A percentile compares a stretch with the other conserved stretches of the same genome.
Evolutionary conservation across 2,329 filamentous ascomycete species (phyloP).

Genomic region (Dactylellina parvicollis): DNA sequence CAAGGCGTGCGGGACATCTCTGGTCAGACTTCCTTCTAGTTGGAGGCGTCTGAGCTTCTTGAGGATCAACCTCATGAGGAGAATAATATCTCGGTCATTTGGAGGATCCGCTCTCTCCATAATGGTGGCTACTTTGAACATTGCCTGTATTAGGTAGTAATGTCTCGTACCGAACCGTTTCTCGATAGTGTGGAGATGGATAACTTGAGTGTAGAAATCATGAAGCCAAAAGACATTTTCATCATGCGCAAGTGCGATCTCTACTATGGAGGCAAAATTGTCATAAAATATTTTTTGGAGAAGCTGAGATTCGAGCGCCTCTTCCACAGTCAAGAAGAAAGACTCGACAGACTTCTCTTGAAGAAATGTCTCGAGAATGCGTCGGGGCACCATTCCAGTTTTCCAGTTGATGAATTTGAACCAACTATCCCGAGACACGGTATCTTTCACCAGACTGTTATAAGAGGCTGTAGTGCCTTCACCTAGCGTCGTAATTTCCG

Average conservation of each 20-base stretch:
- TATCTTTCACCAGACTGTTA: not conserved
- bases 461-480: too few relatives aligned
- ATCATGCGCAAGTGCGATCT: not conserved
- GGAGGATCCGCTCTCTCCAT: constrained; percentile 1
- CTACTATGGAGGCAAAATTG: constrained; percentile 10
- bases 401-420: constrained; percentile 19
- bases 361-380: constrained; percentile 13
- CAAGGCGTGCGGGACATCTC: constrained; percentile 28
- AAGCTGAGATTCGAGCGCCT: constrained; percentile 1
- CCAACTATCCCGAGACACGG: not conserved
- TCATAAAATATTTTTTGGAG: constrained; percentile 1
- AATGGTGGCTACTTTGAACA: constrained; percentile 7
- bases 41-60: constrained; percentile 7
- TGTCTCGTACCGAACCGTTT: not conserved
- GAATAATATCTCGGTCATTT: constrained; percentile 17
- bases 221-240: not conserved
- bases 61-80: not conserved
- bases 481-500: not conserved
- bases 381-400: not conserved
- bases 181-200: constrained; percentile 24
- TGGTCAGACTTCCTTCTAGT: not conserved
- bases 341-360: not conserved
- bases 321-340: not conserved
- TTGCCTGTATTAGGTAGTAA: constrained; percentile 5
- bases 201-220: not conserved